These are phyloP conservation scores for Colletotrichum tamarilloi DNA, from an alignment of 2,329 filamentous ascomycete species.

Conservation along the genomic window DNA sequence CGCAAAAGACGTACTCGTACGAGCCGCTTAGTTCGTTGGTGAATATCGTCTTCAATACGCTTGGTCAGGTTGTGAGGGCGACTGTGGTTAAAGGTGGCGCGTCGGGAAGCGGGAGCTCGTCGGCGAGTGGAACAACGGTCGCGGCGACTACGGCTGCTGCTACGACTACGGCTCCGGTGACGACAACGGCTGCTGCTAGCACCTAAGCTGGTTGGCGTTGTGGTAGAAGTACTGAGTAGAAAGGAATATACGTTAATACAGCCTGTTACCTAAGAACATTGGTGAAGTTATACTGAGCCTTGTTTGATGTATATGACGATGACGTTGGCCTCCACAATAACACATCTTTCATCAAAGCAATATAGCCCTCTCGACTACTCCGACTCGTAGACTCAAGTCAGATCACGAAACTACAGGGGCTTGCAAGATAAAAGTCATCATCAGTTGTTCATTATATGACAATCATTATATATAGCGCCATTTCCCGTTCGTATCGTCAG, in stretches of 20 bases:
- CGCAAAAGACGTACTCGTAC: slow-evolving; percentile 65
- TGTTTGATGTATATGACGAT: background rate
- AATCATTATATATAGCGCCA: background rate
- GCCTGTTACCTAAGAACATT: background rate
- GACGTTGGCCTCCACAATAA: background rate
- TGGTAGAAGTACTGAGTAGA: background rate
- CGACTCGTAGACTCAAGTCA: background rate
- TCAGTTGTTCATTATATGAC: background rate
- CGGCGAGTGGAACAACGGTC: slow-evolving; percentile 20
- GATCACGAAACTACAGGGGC: background rate
- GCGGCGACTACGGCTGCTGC: slow-evolving; percentile 16
- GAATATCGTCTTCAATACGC: slow-evolving; percentile 65
- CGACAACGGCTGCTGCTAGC: slow-evolving; percentile 18
- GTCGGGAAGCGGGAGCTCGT: slow-evolving; percentile 17
- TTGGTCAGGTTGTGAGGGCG: slow-evolving; percentile 66
- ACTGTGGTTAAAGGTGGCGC: slow-evolving; percentile 43
- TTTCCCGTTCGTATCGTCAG: no score
- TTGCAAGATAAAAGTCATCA: background rate
- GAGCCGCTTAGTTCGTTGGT: slow-evolving; percentile 61
- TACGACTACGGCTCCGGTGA: slow-evolving; percentile 2
- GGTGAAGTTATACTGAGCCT: background rate
- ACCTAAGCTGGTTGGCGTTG: background rate
- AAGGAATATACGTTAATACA: background rate
- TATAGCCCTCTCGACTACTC: background rate
- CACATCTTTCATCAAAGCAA: no score